phyloP scores from a whole-genome alignment of 2,329 filamentous ascomycete genomes.

The Tothia fuscella region DNA sequence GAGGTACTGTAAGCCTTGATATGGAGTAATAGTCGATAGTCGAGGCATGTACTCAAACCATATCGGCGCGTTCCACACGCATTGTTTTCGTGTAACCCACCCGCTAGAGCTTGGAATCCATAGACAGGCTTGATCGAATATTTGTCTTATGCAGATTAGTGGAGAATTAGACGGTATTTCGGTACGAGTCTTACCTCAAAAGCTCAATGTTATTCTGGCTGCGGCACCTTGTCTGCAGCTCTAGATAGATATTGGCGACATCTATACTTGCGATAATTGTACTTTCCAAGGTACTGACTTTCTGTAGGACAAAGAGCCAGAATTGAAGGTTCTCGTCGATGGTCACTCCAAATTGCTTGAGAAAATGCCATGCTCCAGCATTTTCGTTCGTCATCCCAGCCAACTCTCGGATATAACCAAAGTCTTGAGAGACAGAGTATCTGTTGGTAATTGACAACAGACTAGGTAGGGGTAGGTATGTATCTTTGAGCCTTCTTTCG shows the following conservation, averaged over 20 bases:
- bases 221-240: slow-evolving; percentile 1
- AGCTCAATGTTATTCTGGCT: too few relatives aligned
- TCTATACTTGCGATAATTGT: not conserved
- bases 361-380: slow-evolving; percentile 7
- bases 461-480: slow-evolving; percentile 11
- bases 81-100: too few relatives aligned
- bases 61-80: slow-evolving; percentile 10
- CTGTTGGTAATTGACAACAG: slow-evolving; percentile 2
- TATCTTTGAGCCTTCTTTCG: not conserved
- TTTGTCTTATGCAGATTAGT: too few relatives aligned
- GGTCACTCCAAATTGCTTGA: slow-evolving; percentile 7
- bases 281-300: not conserved
- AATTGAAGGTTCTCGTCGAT: slow-evolving; percentile 3
- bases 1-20: slow-evolving; percentile 3
- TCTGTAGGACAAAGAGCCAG: slow-evolving; percentile 4
- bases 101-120: too few relatives aligned
- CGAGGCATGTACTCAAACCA: slow-evolving; percentile 8
- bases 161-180: too few relatives aligned
- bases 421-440: slow-evolving; percentile 3
- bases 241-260: slow-evolving; percentile 7
- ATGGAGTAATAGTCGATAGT: not conserved
- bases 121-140: too few relatives aligned
- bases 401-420: slow-evolving; percentile 11
- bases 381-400: slow-evolving; percentile 3
- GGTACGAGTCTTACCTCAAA: too few relatives aligned